Conservation (phyloP, 106 monocot species). For the Dactylorhiza incarnata region DNA sequence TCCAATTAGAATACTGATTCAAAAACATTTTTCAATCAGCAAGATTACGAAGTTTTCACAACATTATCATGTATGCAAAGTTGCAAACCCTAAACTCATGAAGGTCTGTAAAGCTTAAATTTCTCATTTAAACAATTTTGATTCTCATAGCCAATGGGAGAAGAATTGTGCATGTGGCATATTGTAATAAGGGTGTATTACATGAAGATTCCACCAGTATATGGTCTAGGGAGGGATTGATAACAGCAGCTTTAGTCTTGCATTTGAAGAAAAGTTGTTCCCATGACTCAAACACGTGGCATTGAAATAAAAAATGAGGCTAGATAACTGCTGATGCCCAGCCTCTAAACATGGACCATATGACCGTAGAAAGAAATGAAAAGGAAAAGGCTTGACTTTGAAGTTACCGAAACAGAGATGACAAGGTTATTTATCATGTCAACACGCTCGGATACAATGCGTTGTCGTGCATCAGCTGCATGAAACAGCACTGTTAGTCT, state of each 20-base stretch:
- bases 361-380: not conserved
- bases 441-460: slow-evolving; percentile 91
- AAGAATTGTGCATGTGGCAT: not conserved
- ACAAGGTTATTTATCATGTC: slow-evolving; percentile 86
- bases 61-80: not conserved
- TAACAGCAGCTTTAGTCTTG: not conserved
- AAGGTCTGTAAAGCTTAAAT: not conserved
- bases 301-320: not conserved
- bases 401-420: slow-evolving; percentile 92
- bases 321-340: not conserved
- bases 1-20: not conserved
- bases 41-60: not conserved
- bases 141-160: not conserved
- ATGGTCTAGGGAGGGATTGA: no score
- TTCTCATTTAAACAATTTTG: not conserved
- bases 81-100: not conserved
- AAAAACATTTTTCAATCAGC: not conserved
- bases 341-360: not conserved
- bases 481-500: slow-evolving; percentile 7
- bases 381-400: slow-evolving; percentile 5
- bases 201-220: no score
- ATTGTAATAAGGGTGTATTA: not conserved
- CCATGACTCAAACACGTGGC: not conserved
- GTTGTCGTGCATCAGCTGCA: slow-evolving; percentile 89
- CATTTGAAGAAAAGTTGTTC: not conserved